These are phyloP conservation scores for Isabelozyma gotoi DNA, from an alignment of 805 yeast genomes.

Conservation along the genomic window DNA sequence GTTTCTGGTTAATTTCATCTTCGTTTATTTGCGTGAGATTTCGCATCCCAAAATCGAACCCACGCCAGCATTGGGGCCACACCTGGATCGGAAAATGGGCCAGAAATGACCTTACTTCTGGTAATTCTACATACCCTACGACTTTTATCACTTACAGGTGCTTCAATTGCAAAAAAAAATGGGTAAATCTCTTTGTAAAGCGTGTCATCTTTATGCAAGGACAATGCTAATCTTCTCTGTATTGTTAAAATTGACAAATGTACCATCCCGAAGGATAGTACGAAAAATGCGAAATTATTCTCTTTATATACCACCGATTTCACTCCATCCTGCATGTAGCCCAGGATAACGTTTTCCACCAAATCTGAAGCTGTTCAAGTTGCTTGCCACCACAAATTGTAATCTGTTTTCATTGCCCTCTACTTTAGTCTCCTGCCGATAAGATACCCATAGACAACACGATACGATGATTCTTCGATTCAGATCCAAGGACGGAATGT, in stretches of 20 bases:
- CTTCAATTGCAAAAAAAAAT: constrained; percentile 59
- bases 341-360: too few species aligned
- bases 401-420: background rate
- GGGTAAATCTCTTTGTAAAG: constrained; percentile 99
- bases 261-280: constrained; percentile 46
- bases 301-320: too few species aligned
- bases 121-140: too few species aligned
- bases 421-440: too few species aligned
- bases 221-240: constrained; percentile 99
- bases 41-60: background rate
- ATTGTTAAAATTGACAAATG: constrained; percentile 99
- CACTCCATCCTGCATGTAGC: too few species aligned
- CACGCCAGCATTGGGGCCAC: too few species aligned
- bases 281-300: constrained; percentile 15
- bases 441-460: background rate
- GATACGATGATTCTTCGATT: constrained; percentile 55
- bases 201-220: constrained; percentile 99
- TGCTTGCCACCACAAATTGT: too few species aligned
- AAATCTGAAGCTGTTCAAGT: too few species aligned
- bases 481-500: constrained; percentile 81
- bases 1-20: background rate
- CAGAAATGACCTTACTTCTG: too few species aligned
- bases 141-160: too few species aligned
- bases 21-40: background rate
- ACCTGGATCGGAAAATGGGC: too few species aligned